Conservation (phyloP, 164 flowering plant genomes). For the Nelumbo lutea region DNA sequence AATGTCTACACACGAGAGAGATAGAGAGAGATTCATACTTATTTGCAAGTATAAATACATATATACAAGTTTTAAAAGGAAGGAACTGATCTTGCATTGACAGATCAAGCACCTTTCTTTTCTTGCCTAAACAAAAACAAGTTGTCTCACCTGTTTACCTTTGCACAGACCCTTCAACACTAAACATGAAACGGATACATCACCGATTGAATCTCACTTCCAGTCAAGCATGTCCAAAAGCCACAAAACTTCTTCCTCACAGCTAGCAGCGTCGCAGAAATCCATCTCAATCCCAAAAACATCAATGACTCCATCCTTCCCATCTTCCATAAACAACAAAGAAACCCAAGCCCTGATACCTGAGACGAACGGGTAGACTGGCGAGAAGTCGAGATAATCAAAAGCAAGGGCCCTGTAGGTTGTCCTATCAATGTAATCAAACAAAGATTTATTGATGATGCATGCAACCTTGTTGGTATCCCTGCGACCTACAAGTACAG, state of each 20-base stretch:
- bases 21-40: too few relatives aligned
- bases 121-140: too few relatives aligned
- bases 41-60: too few relatives aligned
- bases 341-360: conserved; percentile 85
- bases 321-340: conserved; percentile 65
- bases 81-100: too few relatives aligned
- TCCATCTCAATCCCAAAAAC: conserved; percentile 87
- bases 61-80: too few relatives aligned
- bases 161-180: too few relatives aligned
- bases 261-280: conserved; percentile 78
- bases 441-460: conserved; percentile 55
- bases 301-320: conserved; percentile 51
- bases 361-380: conserved; percentile 61
- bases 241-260: conserved; percentile 81
- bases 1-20: too few relatives aligned
- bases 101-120: too few relatives aligned
- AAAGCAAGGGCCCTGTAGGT: conserved; percentile 71
- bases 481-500: conserved; percentile 71
- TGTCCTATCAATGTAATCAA: conserved; percentile 72
- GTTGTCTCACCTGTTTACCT: too few relatives aligned
- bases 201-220: conserved; percentile 13
- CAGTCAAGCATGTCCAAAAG: conserved; percentile 90
- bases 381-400: conserved; percentile 83
- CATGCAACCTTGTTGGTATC: conserved; percentile 68
- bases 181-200: too few relatives aligned